These are phyloP conservation scores for Coprinopsis sp. DNA, from an alignment of 768 basidiomycete genomes.

Conservation along the genomic window DNA sequence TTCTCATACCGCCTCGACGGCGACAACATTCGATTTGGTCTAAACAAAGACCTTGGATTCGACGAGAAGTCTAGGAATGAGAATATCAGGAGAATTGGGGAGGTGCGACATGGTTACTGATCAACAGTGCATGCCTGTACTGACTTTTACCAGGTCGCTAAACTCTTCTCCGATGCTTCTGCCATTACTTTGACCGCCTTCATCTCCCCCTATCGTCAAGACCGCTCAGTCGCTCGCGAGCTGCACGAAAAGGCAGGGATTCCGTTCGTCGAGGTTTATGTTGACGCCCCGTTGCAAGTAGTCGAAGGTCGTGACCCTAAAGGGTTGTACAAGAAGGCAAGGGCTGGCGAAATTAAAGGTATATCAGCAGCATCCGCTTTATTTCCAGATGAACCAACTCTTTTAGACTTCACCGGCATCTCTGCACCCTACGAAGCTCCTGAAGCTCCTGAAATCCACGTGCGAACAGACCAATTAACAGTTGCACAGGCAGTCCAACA, in stretches of 20 bases:
- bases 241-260: slow-evolving; percentile 72
- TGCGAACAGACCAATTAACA: slow-evolving; percentile 78
- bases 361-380: slow-evolving; percentile 7
- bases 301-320: slow-evolving; percentile 95
- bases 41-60: slow-evolving; percentile 96
- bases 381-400: neutral
- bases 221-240: slow-evolving; percentile 76
- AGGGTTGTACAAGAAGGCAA: slow-evolving; percentile 94
- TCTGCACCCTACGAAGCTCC: slow-evolving; percentile 97
- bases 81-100: slow-evolving; percentile 95
- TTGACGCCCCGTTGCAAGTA: slow-evolving; percentile 85
- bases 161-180: slow-evolving; percentile 85
- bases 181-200: slow-evolving; percentile 91
- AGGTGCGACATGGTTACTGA: slow-evolving; percentile 45
- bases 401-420: slow-evolving; percentile 92
- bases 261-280: slow-evolving; percentile 89
- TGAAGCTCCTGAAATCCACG: slow-evolving; percentile 80
- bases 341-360: slow-evolving; percentile 96
- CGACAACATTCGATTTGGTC: slow-evolving; percentile 91
- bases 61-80: slow-evolving; percentile 88
- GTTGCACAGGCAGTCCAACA: slow-evolving; percentile 73
- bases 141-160: slow-evolving; percentile 69
- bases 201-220: slow-evolving; percentile 94
- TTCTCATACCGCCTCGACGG: slow-evolving; percentile 93
- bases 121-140: neutral